phyloP scores from a whole-genome alignment of 2,329 filamentous ascomycete genomes.

The Fusarium temperatum region DNA sequence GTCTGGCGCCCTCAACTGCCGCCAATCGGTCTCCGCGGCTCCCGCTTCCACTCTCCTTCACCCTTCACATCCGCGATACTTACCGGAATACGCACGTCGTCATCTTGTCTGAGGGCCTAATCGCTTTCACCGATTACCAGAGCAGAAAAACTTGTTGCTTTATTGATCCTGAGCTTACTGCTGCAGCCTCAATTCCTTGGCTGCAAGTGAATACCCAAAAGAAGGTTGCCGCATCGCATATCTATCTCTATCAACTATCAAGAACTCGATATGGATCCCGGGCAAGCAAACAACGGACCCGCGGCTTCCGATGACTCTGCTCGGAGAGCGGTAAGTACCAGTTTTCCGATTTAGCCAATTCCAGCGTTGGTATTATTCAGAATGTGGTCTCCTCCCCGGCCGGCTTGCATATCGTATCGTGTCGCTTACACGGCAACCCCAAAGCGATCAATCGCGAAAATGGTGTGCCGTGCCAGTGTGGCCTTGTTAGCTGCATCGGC shows the following conservation, averaged over 20 bases:
- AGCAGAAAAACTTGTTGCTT: not conserved
- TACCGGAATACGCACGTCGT: not conserved
- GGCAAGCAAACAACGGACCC: slow-evolving; percentile 30
- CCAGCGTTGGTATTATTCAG: not conserved
- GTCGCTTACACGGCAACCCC: not conserved
- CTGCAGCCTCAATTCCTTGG: not conserved
- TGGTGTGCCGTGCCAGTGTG: not conserved
- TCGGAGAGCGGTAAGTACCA: slow-evolving; percentile 50
- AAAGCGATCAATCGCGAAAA: not conserved
- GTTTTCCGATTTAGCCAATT: slow-evolving; percentile 10
- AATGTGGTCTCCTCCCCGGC: not conserved
- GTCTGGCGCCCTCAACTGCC: not conserved
- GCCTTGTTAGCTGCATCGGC: not conserved
- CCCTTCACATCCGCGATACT: not conserved
- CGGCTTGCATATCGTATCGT: not conserved
- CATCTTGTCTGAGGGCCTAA: not conserved
- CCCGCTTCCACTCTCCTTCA: slow-evolving; percentile 10
- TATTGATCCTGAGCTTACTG: not conserved
- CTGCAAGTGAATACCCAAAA: not conserved
- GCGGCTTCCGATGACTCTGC: slow-evolving; percentile 50
- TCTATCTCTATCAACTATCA: not conserved
- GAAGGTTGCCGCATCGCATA: not conserved
- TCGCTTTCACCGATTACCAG: not conserved
- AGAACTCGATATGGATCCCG: slow-evolving; percentile 28
- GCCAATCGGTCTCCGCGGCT: slow-evolving; percentile 25